phyloP scores from a whole-genome alignment of 2,329 filamentous ascomycete species.

The Pseudocercospora musae region DNA sequence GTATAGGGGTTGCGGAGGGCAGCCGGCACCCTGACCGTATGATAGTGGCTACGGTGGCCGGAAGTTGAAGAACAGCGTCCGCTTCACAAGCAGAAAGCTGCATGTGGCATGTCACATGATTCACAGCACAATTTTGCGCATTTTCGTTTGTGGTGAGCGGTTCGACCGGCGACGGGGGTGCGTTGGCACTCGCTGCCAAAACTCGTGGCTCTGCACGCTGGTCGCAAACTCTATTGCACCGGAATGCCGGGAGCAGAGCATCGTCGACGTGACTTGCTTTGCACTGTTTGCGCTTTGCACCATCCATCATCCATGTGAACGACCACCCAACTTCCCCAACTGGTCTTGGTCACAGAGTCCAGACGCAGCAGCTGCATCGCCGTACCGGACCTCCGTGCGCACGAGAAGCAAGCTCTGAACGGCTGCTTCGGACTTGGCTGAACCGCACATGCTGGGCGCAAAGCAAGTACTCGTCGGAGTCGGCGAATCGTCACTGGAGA shows the following conservation, averaged over 20 bases:
- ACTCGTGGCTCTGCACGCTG: background rate
- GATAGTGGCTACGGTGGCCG: no score
- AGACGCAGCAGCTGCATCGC: background rate
- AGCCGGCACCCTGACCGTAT: no score
- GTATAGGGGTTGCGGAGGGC: no score
- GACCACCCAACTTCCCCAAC: background rate
- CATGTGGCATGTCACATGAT: no score
- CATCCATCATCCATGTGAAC: no score
- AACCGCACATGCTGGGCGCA: background rate
- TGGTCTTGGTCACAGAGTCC: background rate
- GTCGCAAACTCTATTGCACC: background rate
- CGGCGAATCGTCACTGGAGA: background rate
- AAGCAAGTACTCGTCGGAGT: background rate
- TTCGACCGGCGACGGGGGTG: background rate
- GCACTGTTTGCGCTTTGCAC: no score
- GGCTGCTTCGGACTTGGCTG: background rate
- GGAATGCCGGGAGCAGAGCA: background rate
- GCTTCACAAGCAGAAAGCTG: background rate
- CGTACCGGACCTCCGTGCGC: background rate
- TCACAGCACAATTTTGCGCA: slow-evolving; percentile 1
- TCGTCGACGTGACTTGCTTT: background rate
- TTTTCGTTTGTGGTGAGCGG: background rate
- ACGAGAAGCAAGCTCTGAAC: background rate
- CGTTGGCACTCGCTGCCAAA: background rate
- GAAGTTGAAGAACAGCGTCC: background rate